phyloP scores from a whole-genome alignment of 805 yeast species.

The Myxozyma sirexii region DNA sequence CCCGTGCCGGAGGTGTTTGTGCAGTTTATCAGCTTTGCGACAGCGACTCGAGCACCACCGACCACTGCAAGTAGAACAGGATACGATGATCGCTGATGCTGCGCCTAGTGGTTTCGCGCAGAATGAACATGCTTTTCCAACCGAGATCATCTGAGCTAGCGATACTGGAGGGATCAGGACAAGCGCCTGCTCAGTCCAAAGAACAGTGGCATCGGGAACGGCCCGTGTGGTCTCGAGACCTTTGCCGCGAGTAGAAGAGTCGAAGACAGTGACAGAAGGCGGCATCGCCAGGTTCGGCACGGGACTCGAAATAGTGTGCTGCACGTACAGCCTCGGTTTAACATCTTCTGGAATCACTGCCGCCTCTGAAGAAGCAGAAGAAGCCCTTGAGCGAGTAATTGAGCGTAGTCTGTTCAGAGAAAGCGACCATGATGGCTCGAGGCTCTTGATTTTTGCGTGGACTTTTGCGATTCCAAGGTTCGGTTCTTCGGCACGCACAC shows the following conservation, averaged over 20 bases:
- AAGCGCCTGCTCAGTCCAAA: constrained; percentile 68
- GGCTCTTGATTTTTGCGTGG: constrained; percentile 52
- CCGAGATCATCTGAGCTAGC: constrained; percentile 57
- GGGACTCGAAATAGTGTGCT: constrained; percentile 54
- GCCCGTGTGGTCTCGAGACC: constrained; percentile 52
- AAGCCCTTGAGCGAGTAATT: constrained; percentile 43
- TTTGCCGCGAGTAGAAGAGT: constrained; percentile 60
- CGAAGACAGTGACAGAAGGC: constrained; percentile 49
- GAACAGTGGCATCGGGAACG: constrained; percentile 53
- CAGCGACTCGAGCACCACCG: constrained; percentile 73
- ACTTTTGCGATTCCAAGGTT: constrained; percentile 56
- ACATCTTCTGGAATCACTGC: constrained; percentile 10
- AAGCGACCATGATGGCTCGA: constrained; percentile 64
- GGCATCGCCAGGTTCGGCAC: constrained; percentile 51
- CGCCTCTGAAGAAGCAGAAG: neutral
- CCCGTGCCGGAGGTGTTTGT: constrained; percentile 61
- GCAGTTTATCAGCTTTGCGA: constrained; percentile 56
- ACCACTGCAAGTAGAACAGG: constrained; percentile 65
- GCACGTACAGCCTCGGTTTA: constrained; percentile 46
- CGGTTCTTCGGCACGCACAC: constrained; percentile 7
- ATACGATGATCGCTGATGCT: constrained; percentile 48
- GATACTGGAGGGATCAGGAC: constrained; percentile 69
- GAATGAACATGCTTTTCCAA: constrained; percentile 69
- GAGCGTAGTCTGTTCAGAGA: constrained; percentile 60
- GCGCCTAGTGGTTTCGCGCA: constrained; percentile 62